Evolutionary conservation across 2,329 filamentous ascomycete genomes (phyloP).

Genomic region (Cladosporium sp.): DNA sequence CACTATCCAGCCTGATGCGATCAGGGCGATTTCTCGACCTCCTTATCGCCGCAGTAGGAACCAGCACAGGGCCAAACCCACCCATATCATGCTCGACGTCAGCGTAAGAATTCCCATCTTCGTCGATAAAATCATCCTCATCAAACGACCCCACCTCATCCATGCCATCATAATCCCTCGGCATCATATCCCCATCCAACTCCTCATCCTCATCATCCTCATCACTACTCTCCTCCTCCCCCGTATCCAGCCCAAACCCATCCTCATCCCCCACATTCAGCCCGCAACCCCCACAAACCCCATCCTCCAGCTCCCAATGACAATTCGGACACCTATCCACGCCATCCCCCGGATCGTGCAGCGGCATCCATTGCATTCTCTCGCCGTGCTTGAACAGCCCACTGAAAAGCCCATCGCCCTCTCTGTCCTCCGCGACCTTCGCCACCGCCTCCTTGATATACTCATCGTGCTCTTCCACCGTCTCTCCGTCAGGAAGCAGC

Average conservation of each 20-base stretch:
- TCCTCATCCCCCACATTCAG: conserved; percentile 48
- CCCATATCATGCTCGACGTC: conserved; percentile 1
- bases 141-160: conserved; percentile 7
- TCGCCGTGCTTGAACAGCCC: conserved; percentile 49
- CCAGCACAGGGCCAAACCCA: conserved; percentile 1
- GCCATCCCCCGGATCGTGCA: conserved; percentile 56
- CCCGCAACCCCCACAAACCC: conserved; percentile 52
- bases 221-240: conserved; percentile 20
- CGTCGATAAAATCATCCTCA: conserved; percentile 17
- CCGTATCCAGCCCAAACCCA: conserved; percentile 31
- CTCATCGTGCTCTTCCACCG: conserved; percentile 55
- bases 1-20: neutral
- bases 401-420: conserved; percentile 59
- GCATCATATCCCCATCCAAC: conserved; percentile 13
- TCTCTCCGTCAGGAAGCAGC: conserved; percentile 60
- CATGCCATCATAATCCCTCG: conserved; percentile 5
- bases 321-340: conserved; percentile 61
- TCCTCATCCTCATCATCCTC: too few relatives aligned
- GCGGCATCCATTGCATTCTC: conserved; percentile 33
- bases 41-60: neutral
- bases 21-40: conserved; percentile 11
- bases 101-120: neutral
- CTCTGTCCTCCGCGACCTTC: conserved; percentile 57
- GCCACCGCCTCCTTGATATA: conserved; percentile 58
- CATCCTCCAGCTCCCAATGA: conserved; percentile 60